Evolutionary conservation across 2,329 filamentous ascomycete species (phyloP).

Genomic region (Epichloe bromicola): DNA sequence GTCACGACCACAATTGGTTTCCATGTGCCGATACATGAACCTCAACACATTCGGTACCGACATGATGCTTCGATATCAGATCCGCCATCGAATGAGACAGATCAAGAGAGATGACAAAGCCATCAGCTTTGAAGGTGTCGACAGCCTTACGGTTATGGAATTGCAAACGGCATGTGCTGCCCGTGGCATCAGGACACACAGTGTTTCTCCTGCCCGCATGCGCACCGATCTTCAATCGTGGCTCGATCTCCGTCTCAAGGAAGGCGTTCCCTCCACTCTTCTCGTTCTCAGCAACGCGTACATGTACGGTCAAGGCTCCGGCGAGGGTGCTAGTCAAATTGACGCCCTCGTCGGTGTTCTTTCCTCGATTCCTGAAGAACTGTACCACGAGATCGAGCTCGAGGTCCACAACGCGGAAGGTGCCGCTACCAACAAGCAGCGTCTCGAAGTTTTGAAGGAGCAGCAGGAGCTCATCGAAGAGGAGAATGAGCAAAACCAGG

Average conservation of each 20-base stretch:
- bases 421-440: slow-evolving; percentile 96
- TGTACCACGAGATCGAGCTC: slow-evolving; percentile 98
- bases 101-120: slow-evolving; percentile 97
- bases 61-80: slow-evolving; percentile 92
- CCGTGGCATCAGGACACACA: slow-evolving; percentile 84
- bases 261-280: slow-evolving; percentile 91
- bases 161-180: slow-evolving; percentile 85
- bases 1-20: slow-evolving; percentile 87
- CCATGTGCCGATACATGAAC: slow-evolving; percentile 98
- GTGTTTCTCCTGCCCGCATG: slow-evolving; percentile 76
- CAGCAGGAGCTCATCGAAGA: slow-evolving; percentile 97
- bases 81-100: slow-evolving; percentile 95
- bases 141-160: slow-evolving; percentile 84
- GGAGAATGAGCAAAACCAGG: slow-evolving; percentile 83
- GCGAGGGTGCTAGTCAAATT: slow-evolving; percentile 80
- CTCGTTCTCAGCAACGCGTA: slow-evolving; percentile 95
- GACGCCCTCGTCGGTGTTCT: slow-evolving; percentile 86
- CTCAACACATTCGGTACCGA: slow-evolving; percentile 95
- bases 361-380: slow-evolving; percentile 88
- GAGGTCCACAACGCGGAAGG: slow-evolving; percentile 96
- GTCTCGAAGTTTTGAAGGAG: slow-evolving; percentile 94
- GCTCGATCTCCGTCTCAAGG: slow-evolving; percentile 84
- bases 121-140: slow-evolving; percentile 87
- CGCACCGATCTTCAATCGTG: slow-evolving; percentile 85
- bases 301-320: slow-evolving; percentile 84